These are phyloP conservation scores for Aphanomyces stellatus DNA, from an alignment of 352 stramenopile genomes.

Conservation along the genomic window DNA sequence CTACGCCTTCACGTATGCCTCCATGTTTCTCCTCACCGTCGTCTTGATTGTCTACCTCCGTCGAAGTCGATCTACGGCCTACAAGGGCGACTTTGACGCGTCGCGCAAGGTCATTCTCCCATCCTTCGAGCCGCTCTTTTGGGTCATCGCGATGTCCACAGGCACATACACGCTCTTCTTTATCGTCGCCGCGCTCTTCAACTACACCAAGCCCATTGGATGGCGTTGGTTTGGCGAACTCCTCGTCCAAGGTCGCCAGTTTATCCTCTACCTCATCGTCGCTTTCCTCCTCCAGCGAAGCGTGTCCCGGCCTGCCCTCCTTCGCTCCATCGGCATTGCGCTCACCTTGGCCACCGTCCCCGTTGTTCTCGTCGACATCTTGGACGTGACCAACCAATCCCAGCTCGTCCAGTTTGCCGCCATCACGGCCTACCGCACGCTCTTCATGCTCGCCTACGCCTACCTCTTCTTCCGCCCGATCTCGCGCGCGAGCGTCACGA, in stretches of 20 bases:
- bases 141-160: constrained; percentile 33
- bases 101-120: constrained; percentile 53
- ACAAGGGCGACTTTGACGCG: constrained; percentile 36
- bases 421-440: constrained; percentile 2
- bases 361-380: not conserved
- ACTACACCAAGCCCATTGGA: constrained; percentile 17
- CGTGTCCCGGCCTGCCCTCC: constrained; percentile 19
- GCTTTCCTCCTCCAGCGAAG: constrained; percentile 21
- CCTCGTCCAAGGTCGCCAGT: constrained; percentile 21
- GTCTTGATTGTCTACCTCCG: constrained; percentile 46
- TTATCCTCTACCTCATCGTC: constrained; percentile 21
- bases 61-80: constrained; percentile 41
- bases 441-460: constrained; percentile 1
- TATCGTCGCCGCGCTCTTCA: not conserved
- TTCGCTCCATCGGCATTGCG: constrained; percentile 15
- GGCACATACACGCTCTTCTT: constrained; percentile 29
- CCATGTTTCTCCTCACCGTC: constrained; percentile 36
- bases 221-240: constrained; percentile 22
- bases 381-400: not conserved
- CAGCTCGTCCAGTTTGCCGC: not conserved
- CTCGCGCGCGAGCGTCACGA: constrained; percentile 6
- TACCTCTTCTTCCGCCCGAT: constrained; percentile 20
- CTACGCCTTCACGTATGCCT: constrained; percentile 34
- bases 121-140: constrained; percentile 59
- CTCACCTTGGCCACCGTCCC: constrained; percentile 7